Percentiles rank a stretch among this genome's conserved stretches.
These are phyloP conservation scores for Citrus sp. DNA, from an alignment of 345 rosid genomes.

Conservation along the genomic window DNA sequence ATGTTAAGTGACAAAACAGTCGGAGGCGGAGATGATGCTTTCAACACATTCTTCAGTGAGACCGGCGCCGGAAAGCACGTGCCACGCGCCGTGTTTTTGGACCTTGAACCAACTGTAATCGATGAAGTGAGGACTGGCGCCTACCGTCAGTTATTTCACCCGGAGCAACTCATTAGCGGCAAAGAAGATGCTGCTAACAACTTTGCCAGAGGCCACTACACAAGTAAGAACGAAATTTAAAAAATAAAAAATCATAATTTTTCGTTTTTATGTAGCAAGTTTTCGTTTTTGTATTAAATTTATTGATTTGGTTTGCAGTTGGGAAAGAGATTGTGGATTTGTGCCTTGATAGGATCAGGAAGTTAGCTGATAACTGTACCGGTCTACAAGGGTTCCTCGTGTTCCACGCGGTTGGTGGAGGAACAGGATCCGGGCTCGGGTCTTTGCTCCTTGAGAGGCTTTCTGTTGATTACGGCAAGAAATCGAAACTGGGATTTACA, in stretches of 20 bases:
- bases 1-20: conserved; percentile 20
- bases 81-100: conserved; percentile 22
- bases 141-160: conserved; percentile 10
- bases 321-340: conserved; percentile 43
- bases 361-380: conserved; percentile 43
- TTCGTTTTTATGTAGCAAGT: too few species aligned
- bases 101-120: conserved; percentile 23
- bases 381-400: conserved; percentile 46
- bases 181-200: conserved; percentile 26
- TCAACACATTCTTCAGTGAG: conserved; percentile 20
- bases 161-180: conserved; percentile 20
- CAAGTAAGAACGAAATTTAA: conserved; percentile 1
- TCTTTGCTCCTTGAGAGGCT: conserved; percentile 38
- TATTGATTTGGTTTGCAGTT: conserved; percentile 19
- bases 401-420: conserved; percentile 44
- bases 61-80: conserved; percentile 26
- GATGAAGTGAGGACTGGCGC: conserved; percentile 13
- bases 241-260: neutral
- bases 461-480: conserved; percentile 40
- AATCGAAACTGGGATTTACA: conserved; percentile 38
- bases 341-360: conserved; percentile 41
- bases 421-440: conserved; percentile 43
- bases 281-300: neutral
- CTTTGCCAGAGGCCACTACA: conserved; percentile 26
- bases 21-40: conserved; percentile 23